A percentile compares a stretch with the other conserved stretches of the same genome.
Evolutionary conservation across 768 basidiomycete genomes (phyloP).

Genomic region (Xerocomus spinulosus): DNA sequence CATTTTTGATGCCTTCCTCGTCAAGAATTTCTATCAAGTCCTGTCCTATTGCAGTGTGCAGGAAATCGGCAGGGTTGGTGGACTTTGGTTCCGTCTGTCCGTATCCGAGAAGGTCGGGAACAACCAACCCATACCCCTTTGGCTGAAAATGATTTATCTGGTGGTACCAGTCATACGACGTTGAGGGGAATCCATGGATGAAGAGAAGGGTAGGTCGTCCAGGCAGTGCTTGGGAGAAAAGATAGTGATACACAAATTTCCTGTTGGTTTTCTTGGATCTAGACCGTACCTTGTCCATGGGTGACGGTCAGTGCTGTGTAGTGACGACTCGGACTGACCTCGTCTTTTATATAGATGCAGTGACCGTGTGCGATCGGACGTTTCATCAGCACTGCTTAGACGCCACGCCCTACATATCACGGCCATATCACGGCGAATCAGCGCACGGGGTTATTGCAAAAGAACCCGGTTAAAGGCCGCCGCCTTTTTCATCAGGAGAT

Average conservation of each 20-base stretch:
- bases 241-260: constrained; percentile 36
- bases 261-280: constrained; percentile 35
- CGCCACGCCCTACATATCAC: too few relatives aligned
- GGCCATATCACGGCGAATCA: too few relatives aligned
- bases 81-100: constrained; percentile 43
- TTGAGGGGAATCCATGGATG: constrained; percentile 43
- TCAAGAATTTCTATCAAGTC: constrained; percentile 40
- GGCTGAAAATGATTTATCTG: constrained; percentile 37
- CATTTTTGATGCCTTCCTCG: constrained; percentile 29
- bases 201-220: constrained; percentile 39
- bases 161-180: constrained; percentile 40
- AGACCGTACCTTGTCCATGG: constrained; percentile 25
- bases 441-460: too few relatives aligned
- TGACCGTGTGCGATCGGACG: too few relatives aligned
- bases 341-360: too few relatives aligned
- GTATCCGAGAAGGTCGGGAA: constrained; percentile 46
- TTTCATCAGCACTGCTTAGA: too few relatives aligned
- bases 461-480: too few relatives aligned
- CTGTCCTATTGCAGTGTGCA: constrained; percentile 21
- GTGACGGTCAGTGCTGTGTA: neutral
- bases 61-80: constrained; percentile 24
- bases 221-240: constrained; percentile 21
- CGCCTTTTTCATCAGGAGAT: too few relatives aligned
- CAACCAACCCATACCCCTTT: constrained; percentile 41
- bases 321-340: too few relatives aligned